Evolutionary conservation across 768 basidiomycete genomes (phyloP).

Genomic region (Auriscalpium microsporum): DNA sequence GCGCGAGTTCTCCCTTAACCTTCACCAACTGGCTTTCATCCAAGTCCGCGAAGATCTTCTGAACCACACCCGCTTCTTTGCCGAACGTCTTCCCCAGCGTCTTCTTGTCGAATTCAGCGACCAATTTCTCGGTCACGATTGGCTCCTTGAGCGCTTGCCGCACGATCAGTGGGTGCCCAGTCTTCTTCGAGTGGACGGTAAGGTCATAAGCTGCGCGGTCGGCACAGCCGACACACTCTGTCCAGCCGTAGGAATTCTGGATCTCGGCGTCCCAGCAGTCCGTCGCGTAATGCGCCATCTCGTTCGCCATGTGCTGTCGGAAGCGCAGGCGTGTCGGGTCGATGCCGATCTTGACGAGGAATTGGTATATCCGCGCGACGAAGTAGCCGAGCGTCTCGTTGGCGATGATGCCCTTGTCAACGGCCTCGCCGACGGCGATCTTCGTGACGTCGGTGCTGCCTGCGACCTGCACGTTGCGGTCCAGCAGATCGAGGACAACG

Average conservation of each 20-base stretch:
- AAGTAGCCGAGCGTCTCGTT: slow-evolving; percentile 99
- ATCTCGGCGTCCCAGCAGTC: slow-evolving; percentile 99
- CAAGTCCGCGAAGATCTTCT: slow-evolving; percentile 56
- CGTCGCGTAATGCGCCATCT: slow-evolving; percentile 99
- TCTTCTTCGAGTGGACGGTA: slow-evolving; percentile 77
- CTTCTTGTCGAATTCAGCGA: slow-evolving; percentile 82
- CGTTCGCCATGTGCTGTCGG: slow-evolving; percentile 97
- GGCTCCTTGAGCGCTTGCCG: slow-evolving; percentile 82
- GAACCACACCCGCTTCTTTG: slow-evolving; percentile 62
- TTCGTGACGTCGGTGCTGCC: slow-evolving; percentile 57
- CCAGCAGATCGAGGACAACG: slow-evolving; percentile 66
- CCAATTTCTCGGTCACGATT: slow-evolving; percentile 69
- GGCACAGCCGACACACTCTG: slow-evolving; percentile 98
- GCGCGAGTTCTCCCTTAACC: slow-evolving; percentile 61
- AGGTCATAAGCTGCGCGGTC: slow-evolving; percentile 97
- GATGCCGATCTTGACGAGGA: slow-evolving; percentile 87
- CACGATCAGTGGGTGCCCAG: slow-evolving; percentile 80
- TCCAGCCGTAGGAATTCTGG: slow-evolving; percentile 86
- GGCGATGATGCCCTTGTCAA: slow-evolving; percentile 77
- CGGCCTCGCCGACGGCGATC: slow-evolving; percentile 85
- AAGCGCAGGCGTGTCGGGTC: slow-evolving; percentile 77
- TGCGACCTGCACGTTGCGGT: slow-evolving; percentile 72
- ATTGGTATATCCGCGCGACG: slow-evolving; percentile 83
- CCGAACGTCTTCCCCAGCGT: slow-evolving; percentile 82
- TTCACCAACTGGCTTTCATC: slow-evolving; percentile 55